Evolutionary conservation across 1,139 yeast species (phyloP), one percentile per base, ranked within the genome.

Genomic region (Candida sp.): DNA sequence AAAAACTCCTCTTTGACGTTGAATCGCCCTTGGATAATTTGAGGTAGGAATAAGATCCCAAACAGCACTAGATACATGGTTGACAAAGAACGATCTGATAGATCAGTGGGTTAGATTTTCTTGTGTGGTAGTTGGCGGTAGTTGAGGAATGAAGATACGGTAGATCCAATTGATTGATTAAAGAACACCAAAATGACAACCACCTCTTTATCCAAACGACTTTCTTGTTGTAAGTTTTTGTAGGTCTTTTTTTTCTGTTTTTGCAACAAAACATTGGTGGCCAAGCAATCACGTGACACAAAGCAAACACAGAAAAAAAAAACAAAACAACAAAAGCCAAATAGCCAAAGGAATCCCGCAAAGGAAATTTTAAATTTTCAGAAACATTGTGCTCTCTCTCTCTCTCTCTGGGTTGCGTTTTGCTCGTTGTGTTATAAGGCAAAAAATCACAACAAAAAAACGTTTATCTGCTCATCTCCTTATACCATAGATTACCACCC

Each of bases 41-140:
- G 40, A 34, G 38, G 46, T 25, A 42, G 35, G 45, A 31, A 42
- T 42, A 42, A 42, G 38, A 42, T 42, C 23, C n/a, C 31, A 25
- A 38, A 11, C 5, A 26, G 22, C 17, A 38, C 2, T 8, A 38
- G 42, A 26, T 38, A 25, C 42, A 38, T 38, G 42, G 7, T 26
- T 38, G 23, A 5, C 7, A 23, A 8, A 7, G 12, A 4, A 6
- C 5, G 26, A 37, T 5, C 17, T 8, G 17, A 7, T 17, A 17
- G 17, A 17, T 17, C 17, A 9, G 3, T 22, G 40, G 5, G 17
- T 34, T 8, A 7, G 38, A 34, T 34, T 34, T 37, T 7, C 5
- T 37, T 37, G 11, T 23, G n/a, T 4, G 28, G 12, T 9, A 37
- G 17, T 17, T 17, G 17, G 17, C 17, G 17, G 17, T 2, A 37